A percentile compares a stretch with the other conserved stretches of the same genome.
These are phyloP conservation scores for Naegleria gruberi DNA, from an alignment of 208 protist genomes.

Conservation along the genomic window DNA sequence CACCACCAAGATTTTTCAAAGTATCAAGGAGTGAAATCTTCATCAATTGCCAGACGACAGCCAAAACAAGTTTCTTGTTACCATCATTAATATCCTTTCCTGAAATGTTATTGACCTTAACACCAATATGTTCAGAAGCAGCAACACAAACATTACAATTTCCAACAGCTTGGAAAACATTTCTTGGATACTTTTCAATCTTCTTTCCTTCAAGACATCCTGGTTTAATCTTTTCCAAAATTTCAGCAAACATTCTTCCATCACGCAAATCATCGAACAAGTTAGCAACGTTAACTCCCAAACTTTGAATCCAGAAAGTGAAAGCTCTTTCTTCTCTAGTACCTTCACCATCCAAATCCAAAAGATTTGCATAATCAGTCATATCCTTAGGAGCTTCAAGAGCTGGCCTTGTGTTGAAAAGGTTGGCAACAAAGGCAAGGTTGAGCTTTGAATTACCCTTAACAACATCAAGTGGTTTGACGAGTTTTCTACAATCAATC, in stretches of 20 bases:
- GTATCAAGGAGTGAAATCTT: constrained; percentile 54
- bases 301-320: constrained; percentile 68
- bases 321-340: constrained; percentile 55
- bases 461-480: constrained; percentile 53
- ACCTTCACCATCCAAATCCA: constrained; percentile 44
- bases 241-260: constrained; percentile 56
- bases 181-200: constrained; percentile 51
- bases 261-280: constrained; percentile 60
- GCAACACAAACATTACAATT: constrained; percentile 69
- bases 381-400: constrained; percentile 32
- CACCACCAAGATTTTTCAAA: constrained; percentile 45
- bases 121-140: constrained; percentile 48
- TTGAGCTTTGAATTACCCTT: constrained; percentile 57
- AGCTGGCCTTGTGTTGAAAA: constrained; percentile 56
- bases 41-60: constrained; percentile 72
- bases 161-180: constrained; percentile 60
- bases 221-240: constrained; percentile 60
- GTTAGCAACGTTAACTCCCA: constrained; percentile 58
- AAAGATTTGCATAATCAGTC: constrained; percentile 10
- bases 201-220: constrained; percentile 58
- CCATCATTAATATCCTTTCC: constrained; percentile 60
- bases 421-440: constrained; percentile 65
- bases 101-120: constrained; percentile 51
- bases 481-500: constrained; percentile 63
- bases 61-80: constrained; percentile 57